Evolutionary conservation across 208 protist species (phyloP).

Genomic region (Crithidia bombi): DNA sequence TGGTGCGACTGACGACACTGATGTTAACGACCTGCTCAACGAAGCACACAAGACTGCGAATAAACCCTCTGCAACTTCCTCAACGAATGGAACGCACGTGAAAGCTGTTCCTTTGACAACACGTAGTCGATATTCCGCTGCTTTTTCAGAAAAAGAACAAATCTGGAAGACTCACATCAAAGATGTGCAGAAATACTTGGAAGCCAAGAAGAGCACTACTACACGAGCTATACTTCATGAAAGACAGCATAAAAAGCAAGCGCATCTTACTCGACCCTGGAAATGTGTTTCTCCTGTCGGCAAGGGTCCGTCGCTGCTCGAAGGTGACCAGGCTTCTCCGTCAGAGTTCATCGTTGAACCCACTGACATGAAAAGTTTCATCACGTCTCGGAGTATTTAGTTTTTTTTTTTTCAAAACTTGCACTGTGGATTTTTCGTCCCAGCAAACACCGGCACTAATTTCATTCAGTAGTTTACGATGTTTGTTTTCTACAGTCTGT

Average conservation of each 20-base stretch:
- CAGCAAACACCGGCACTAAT: background rate
- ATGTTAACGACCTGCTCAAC: background rate
- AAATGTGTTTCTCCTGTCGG: background rate
- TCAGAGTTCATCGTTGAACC: background rate
- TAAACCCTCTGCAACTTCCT: background rate
- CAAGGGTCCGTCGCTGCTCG: no score
- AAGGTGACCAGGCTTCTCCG: background rate
- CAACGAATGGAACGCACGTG: background rate
- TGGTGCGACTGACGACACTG: background rate
- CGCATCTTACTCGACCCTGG: background rate
- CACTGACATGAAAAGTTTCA: slow-evolving; percentile 5
- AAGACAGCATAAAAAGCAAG: slow-evolving; percentile 17
- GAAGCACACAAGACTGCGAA: background rate
- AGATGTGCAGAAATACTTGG: slow-evolving; percentile 23
- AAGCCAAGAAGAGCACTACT: slow-evolving; percentile 8
- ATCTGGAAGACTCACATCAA: slow-evolving; percentile 21
- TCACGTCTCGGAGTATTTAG: slow-evolving; percentile 3
- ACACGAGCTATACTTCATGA: slow-evolving; percentile 10
- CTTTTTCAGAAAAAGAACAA: background rate
- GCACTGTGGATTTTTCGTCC: background rate
- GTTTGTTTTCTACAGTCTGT: no score
- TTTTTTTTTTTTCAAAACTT: slow-evolving; percentile 14
- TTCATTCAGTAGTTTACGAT: no score
- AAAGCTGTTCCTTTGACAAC: background rate
- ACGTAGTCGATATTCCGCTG: background rate